Evolutionary conservation across 345 rosid genomes (phyloP).

Genomic region (Cardamine chenopodiifolia): DNA sequence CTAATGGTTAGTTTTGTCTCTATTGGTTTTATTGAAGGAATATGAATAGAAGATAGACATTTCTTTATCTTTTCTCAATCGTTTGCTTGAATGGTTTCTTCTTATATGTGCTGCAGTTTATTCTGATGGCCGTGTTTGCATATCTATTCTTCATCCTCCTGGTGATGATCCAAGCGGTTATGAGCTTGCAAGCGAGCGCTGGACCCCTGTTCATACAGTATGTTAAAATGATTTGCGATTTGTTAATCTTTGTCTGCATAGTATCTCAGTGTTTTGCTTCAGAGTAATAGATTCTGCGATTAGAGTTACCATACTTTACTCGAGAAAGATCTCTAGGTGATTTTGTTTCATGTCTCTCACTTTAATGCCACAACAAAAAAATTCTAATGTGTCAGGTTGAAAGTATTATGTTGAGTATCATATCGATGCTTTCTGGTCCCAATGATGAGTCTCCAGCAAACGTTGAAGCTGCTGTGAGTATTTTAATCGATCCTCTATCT

Average conservation of each 20-base stretch:
- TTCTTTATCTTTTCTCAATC: background rate
- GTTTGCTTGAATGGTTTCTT: background rate
- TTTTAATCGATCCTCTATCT: background rate
- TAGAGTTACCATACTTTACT: background rate
- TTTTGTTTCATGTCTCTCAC: background rate
- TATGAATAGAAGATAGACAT: background rate
- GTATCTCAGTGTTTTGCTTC: background rate
- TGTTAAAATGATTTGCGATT: slow-evolving; percentile 21
- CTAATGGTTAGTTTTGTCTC: slow-evolving; percentile 62
- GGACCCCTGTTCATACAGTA: slow-evolving; percentile 97
- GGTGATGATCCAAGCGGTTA: slow-evolving; percentile 98
- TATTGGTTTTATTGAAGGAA: background rate
- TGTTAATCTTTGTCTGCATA: background rate
- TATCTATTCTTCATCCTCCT: slow-evolving; percentile 97
- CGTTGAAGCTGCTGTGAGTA: slow-evolving; percentile 86
- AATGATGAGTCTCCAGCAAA: slow-evolving; percentile 94
- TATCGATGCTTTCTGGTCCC: slow-evolving; percentile 88
- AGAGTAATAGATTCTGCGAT: background rate
- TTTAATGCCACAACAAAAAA: background rate
- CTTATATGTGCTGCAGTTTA: slow-evolving; percentile 56
- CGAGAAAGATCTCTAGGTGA: background rate
- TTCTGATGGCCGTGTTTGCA: slow-evolving; percentile 93
- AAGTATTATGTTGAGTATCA: slow-evolving; percentile 84
- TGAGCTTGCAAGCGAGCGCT: slow-evolving; percentile 97
- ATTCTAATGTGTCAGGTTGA: slow-evolving; percentile 59